Evolutionary conservation across 208 protist genomes (phyloP).

Genomic region (Leishmania tropica): DNA sequence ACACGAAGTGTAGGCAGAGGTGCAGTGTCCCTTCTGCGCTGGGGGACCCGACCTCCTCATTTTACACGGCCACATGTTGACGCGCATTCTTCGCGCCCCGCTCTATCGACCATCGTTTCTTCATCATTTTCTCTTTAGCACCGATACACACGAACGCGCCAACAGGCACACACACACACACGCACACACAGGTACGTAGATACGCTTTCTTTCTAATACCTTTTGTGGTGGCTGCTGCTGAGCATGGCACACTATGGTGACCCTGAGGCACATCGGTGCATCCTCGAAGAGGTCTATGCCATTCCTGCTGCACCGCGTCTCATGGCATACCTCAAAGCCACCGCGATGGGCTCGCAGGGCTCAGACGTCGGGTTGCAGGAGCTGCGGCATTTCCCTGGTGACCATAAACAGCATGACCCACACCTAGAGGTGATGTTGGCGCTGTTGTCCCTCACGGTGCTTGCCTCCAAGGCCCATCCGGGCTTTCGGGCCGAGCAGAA

Average conservation of each 20-base stretch:
- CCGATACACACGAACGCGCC: background rate
- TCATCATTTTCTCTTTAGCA: background rate
- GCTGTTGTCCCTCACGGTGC: slow-evolving; percentile 26
- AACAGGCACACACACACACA: background rate
- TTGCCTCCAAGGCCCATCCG: slow-evolving; percentile 18
- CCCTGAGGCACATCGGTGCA: slow-evolving; percentile 35
- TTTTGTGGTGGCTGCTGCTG: background rate
- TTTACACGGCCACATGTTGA: background rate
- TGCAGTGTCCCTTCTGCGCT: background rate
- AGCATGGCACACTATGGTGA: slow-evolving; percentile 45
- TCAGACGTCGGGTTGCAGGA: slow-evolving; percentile 21
- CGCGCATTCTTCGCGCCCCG: background rate
- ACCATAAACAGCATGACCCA: background rate
- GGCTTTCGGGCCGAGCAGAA: slow-evolving; percentile 25
- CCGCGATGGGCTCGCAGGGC: slow-evolving; percentile 32
- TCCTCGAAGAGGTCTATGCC: slow-evolving; percentile 35
- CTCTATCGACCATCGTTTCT: background rate
- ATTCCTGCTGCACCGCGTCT: slow-evolving; percentile 13
- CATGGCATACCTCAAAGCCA: slow-evolving; percentile 31
- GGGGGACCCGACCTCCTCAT: background rate
- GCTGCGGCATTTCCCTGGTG: slow-evolving; percentile 13
- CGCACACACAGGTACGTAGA: background rate
- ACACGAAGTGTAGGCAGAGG: background rate
- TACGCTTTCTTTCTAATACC: background rate
- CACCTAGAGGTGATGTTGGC: slow-evolving; percentile 22